A percentile compares a stretch with the other conserved stretches of the same genome.
These are phyloP conservation scores for Calamus simplicifolius DNA, from an alignment of 176 grass and related monocot species.

Conservation along the genomic window DNA sequence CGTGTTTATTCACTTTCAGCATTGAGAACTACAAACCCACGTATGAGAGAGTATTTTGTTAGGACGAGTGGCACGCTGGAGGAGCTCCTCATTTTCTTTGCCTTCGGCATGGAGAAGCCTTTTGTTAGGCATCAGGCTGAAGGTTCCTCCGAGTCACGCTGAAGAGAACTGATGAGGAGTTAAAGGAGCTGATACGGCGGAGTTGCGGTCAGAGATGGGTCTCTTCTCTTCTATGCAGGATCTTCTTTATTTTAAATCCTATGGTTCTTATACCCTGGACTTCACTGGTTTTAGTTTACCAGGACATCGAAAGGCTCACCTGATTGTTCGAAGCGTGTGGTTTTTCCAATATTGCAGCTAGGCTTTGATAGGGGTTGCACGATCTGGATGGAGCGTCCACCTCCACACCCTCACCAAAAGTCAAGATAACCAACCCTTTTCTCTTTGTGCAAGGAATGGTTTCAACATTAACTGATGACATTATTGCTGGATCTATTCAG, in stretches of 20 bases:
- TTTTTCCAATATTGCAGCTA: no score
- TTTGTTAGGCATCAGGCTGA: slow-evolving; percentile 42
- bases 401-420: no score
- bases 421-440: no score
- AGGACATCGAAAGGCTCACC: no score
- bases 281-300: no score
- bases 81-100: slow-evolving; percentile 73
- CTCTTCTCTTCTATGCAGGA: neutral
- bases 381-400: no score
- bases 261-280: no score
- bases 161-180: slow-evolving; percentile 62
- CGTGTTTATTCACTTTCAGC: slow-evolving; percentile 58
- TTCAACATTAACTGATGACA: no score
- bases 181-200: slow-evolving; percentile 35
- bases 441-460: no score
- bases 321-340: no score
- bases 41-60: slow-evolving; percentile 57
- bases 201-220: neutral
- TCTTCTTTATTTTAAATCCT: neutral
- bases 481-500: no score
- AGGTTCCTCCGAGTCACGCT: slow-evolving; percentile 44
- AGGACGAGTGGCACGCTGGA: slow-evolving; percentile 39
- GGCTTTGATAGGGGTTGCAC: no score
- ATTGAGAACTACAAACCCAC: slow-evolving; percentile 60
- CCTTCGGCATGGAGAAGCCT: slow-evolving; percentile 64